Base-by-base conservation (phyloP, 306 rosid genomes). In the Cicer cuneatum region DNA sequence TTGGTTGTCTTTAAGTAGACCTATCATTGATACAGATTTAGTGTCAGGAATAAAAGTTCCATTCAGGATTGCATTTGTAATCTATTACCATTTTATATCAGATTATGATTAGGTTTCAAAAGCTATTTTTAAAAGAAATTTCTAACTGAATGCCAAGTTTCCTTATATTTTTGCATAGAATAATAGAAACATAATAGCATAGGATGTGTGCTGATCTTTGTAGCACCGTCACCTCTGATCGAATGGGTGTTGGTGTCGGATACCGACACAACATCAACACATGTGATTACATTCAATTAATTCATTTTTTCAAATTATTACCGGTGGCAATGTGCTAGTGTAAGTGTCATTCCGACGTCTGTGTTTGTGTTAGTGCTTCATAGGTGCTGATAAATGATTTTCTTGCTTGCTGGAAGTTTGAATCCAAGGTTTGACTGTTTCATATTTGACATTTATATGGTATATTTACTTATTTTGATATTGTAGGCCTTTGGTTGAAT, bases 401-500 rank as follows among this genome's bases (percentile, higher is more conserved):
- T 64, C 18, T 76, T 56, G n/a, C 62, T 73, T 74, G 33, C 5
- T 15, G 33, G 43, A 67, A 56, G 69, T 41, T 56, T 42, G 29
- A 52, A 15, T 47, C 21, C 53, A 42, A 40, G 12, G 24, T 33
- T 77, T 73, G 46, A 53, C 42, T 35, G 39, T 33, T 78, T 66
- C 13, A 46, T 18, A 15, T 75, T 59, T 72, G 16, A 43, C 11
- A 14, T 47, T 75, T 73, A 14, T 41, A 8, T 64, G 24, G 8
- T 62, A 15, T 66, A 3, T 66, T 66, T 60, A 10, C 72, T 42
- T 84, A 0, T 53, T 33, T 58, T 76, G 35, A 59, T 8, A 8
- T 24, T 37, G 15, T 60, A 94, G 98, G 93, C 18, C 98, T 93
- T 49, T 93, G 97, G 98, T 21, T 88, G 69, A 85, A 77, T 81